A percentile compares a stretch with the other conserved stretches of the same genome.
Evolutionary conservation across 75 land plant species (phyloP).

Genomic region (Adiantum capillusveneris): DNA sequence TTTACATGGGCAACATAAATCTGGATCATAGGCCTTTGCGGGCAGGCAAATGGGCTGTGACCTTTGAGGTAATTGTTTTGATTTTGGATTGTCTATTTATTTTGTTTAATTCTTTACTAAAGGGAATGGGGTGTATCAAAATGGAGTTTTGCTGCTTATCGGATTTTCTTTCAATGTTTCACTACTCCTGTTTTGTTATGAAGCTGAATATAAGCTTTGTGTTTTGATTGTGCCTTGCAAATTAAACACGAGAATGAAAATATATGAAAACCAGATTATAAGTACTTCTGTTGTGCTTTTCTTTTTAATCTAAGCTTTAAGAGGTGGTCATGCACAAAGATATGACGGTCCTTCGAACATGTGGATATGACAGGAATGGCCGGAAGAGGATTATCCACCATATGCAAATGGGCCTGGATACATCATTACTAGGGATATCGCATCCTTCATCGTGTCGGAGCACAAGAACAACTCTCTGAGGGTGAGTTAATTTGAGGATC

Average conservation of each 20-base stretch:
- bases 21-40: constrained; percentile 57
- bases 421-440: constrained; percentile 49
- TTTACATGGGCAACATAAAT: constrained; percentile 64
- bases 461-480: constrained; percentile 36
- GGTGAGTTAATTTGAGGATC: constrained; percentile 18
- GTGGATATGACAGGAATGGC: constrained; percentile 69
- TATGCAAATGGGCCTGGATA: constrained; percentile 79
- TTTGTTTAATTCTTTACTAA: constrained; percentile 2
- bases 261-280: too few species aligned
- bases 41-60: constrained; percentile 67
- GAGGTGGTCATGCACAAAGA: too few species aligned
- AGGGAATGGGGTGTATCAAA: too few species aligned
- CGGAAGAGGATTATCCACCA: constrained; percentile 41
- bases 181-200: too few species aligned
- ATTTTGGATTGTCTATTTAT: neutral
- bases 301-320: too few species aligned
- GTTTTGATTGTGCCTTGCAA: too few species aligned
- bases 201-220: too few species aligned
- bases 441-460: constrained; percentile 39
- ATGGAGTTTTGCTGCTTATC: too few species aligned
- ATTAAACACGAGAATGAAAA: too few species aligned
- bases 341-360: too few species aligned
- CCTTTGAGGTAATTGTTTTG: constrained; percentile 38
- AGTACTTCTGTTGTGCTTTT: too few species aligned
- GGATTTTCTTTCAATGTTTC: too few species aligned